Conservation (phyloP, 805 yeast species). For the Ogataea henricii region DNA sequence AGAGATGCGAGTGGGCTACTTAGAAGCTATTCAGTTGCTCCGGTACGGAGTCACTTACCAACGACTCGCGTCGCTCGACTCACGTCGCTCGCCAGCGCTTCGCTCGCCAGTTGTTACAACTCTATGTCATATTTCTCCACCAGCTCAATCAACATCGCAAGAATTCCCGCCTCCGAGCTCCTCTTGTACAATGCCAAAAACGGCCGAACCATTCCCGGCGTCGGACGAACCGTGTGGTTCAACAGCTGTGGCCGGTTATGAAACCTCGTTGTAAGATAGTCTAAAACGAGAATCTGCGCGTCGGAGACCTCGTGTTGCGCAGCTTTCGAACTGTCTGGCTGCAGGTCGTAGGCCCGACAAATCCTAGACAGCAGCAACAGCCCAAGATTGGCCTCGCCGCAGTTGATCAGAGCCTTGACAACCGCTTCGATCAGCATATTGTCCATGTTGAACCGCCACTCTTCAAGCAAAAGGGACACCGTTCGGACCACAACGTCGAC, state of each 20-base stretch:
- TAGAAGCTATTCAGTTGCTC: no score
- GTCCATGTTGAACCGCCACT: slow-evolving; percentile 15
- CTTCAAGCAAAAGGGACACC: slow-evolving; percentile 10
- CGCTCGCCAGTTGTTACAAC: slow-evolving; percentile 1
- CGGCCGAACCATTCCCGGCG: slow-evolving; percentile 19
- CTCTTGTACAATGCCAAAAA: slow-evolving; percentile 13
- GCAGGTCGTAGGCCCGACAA: slow-evolving; percentile 16
- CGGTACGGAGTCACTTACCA: no score
- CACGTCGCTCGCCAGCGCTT: neutral
- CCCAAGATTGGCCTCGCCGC: slow-evolving; percentile 14
- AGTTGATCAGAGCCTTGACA: slow-evolving; percentile 12
- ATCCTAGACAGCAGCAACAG: slow-evolving; percentile 15
- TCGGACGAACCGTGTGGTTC: slow-evolving; percentile 19
- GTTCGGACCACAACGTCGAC: slow-evolving; percentile 10
- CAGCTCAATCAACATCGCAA: slow-evolving; percentile 17
- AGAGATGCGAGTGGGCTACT: no score
- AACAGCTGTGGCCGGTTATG: slow-evolving; percentile 1
- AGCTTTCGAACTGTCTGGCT: neutral
- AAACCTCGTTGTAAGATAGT: slow-evolving; percentile 15
- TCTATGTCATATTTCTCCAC: slow-evolving; percentile 20
- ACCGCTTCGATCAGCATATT: slow-evolving; percentile 10
- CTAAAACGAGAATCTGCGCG: slow-evolving; percentile 14
- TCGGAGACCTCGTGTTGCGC: neutral
- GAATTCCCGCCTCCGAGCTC: slow-evolving; percentile 9
- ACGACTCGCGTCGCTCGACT: no score